Conservation (phyloP, 1,139 yeast genomes). For the Debaryomyces coudertii region DNA sequence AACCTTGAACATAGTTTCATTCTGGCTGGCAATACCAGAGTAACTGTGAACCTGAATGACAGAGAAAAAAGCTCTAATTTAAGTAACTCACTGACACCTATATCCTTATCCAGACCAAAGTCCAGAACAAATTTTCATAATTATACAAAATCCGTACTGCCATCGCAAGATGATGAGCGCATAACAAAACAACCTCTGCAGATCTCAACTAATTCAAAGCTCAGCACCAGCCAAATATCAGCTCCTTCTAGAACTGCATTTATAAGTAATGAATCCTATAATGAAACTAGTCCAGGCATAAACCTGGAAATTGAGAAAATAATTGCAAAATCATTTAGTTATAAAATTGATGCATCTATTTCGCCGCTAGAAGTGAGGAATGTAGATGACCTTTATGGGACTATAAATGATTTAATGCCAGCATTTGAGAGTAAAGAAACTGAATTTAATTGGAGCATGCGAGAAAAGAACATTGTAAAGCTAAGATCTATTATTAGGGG, state of each 20-base stretch:
- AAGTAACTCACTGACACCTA: background rate
- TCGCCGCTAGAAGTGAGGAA: constrained; percentile 20
- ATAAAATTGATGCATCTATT: constrained; percentile 30
- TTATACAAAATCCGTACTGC: constrained; percentile 5
- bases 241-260: background rate
- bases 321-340: constrained; percentile 24
- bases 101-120: constrained; percentile 2
- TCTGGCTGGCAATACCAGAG: constrained; percentile 13
- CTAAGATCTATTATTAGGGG: constrained; percentile 68
- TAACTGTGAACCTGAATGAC: constrained; percentile 10
- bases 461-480: constrained; percentile 65
- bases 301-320: constrained; percentile 20
- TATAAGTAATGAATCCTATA: background rate
- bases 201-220: background rate
- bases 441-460: constrained; percentile 78
- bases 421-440: constrained; percentile 80
- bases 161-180: background rate
- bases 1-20: constrained; percentile 8
- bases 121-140: constrained; percentile 8
- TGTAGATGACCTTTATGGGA: constrained; percentile 21
- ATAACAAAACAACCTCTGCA: background rate
- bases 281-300: background rate
- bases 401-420: constrained; percentile 24
- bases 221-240: background rate
- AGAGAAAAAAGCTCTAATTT: background rate